phyloP scores from a whole-genome alignment of 73 alveolate species.

The Symbiodinium pilosum region DNA sequence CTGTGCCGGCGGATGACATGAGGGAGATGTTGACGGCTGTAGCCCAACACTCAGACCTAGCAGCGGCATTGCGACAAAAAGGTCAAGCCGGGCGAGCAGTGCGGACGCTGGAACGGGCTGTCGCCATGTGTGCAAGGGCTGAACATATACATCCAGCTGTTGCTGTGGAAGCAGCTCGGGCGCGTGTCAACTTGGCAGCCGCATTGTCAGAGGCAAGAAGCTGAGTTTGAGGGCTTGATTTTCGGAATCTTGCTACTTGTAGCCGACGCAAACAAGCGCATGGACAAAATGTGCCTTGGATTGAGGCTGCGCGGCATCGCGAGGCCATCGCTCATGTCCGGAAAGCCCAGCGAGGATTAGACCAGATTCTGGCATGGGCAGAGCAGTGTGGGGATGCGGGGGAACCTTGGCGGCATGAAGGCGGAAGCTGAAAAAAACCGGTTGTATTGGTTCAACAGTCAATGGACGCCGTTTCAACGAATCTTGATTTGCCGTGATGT shows the following conservation, averaged over 20 bases:
- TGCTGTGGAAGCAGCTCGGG: slow-evolving; percentile 60
- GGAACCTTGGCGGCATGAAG: neutral
- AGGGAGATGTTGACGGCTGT: neutral
- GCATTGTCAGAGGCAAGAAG: slow-evolving; percentile 44
- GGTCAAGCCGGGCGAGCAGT: slow-evolving; percentile 43
- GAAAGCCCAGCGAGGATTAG: slow-evolving; percentile 50
- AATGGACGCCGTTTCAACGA: neutral
- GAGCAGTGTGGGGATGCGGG: slow-evolving; percentile 31
- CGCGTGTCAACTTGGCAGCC: slow-evolving; percentile 60
- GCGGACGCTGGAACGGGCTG: slow-evolving; percentile 84
- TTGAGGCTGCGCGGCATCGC: slow-evolving; percentile 62
- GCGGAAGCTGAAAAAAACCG: neutral
- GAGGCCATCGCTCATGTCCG: slow-evolving; percentile 50
- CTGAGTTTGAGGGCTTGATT: neutral
- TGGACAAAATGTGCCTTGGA: neutral
- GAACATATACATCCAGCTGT: slow-evolving; percentile 65
- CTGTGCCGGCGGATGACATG: neutral
- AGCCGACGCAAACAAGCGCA: neutral
- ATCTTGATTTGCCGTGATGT: no score
- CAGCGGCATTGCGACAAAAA: slow-evolving; percentile 40
- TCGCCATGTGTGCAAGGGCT: slow-evolving; percentile 50
- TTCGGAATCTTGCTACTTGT: neutral
- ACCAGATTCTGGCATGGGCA: slow-evolving; percentile 50
- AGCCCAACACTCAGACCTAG: slow-evolving; percentile 39
- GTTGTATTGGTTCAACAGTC: neutral